Conservation (phyloP, 2,329 filamentous ascomycete genomes). For the Xylaria sp. region DNA sequence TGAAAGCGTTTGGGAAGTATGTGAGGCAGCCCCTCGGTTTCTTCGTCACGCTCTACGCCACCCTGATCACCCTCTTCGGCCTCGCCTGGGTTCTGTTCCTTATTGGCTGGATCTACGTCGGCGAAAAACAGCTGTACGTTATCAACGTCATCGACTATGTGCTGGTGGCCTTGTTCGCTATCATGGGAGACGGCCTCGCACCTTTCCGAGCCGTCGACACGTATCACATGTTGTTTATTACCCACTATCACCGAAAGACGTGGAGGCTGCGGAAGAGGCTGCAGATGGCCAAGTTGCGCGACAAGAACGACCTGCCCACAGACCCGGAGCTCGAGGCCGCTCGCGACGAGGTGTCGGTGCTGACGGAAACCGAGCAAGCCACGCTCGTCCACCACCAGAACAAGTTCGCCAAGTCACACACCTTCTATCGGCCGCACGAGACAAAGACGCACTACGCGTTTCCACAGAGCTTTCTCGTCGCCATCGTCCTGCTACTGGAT, state of each 20-base stretch:
- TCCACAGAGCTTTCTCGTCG: slow-evolving; percentile 76
- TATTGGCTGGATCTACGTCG: slow-evolving; percentile 90
- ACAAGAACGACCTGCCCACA: slow-evolving; percentile 75
- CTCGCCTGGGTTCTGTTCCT: slow-evolving; percentile 91
- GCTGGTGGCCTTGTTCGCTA: slow-evolving; percentile 75
- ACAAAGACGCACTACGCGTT: slow-evolving; percentile 85
- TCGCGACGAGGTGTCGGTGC: slow-evolving; percentile 66
- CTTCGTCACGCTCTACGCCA: slow-evolving; percentile 84
- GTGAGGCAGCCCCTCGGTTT: slow-evolving; percentile 81
- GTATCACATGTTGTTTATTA: slow-evolving; percentile 87
- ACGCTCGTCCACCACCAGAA: slow-evolving; percentile 79
- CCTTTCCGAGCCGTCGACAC: slow-evolving; percentile 84
- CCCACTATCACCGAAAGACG: slow-evolving; percentile 73
- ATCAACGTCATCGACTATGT: slow-evolving; percentile 78
- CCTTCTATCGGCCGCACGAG: slow-evolving; percentile 90
- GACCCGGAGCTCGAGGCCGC: slow-evolving; percentile 55
- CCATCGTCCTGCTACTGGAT: slow-evolving; percentile 82
- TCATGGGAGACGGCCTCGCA: slow-evolving; percentile 76
- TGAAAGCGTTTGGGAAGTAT: slow-evolving; percentile 86
- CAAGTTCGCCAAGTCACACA: slow-evolving; percentile 84
- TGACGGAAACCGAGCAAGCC: slow-evolving; percentile 73
- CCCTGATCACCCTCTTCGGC: slow-evolving; percentile 84
- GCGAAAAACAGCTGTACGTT: slow-evolving; percentile 74
- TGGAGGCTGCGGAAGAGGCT: slow-evolving; percentile 73
- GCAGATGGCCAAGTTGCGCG: slow-evolving; percentile 69